phyloP scores from a whole-genome alignment of 768 basidiomycete genomes.

The Kockovaella imperatae region DNA sequence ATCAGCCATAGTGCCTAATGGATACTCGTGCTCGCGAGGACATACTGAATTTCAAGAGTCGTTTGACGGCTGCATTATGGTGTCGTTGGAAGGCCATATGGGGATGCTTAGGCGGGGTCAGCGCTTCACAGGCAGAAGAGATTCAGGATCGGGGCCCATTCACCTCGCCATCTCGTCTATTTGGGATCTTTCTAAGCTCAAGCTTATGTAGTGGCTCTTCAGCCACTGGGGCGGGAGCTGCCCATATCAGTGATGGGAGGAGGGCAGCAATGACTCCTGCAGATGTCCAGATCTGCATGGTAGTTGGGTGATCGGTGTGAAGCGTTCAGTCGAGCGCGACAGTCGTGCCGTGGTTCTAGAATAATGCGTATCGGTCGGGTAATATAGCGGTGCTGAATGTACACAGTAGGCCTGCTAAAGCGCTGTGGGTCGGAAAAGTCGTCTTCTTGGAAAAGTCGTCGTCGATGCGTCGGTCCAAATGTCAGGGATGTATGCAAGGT shows the following conservation, averaged over 20 bases:
- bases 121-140: not conserved
- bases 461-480: too few species aligned
- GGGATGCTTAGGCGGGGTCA: not conserved
- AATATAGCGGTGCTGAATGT: too few species aligned
- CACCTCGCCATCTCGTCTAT: not conserved
- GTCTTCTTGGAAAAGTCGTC: too few species aligned
- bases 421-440: too few species aligned
- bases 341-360: too few species aligned
- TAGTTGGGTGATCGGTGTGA: not conserved
- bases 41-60: constrained; percentile 8
- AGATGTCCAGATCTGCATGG: not conserved
- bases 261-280: not conserved
- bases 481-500: too few species aligned
- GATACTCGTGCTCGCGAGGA: not conserved
- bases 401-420: too few species aligned
- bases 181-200: constrained; percentile 3
- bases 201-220: constrained; percentile 5
- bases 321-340: too few species aligned
- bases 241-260: not conserved
- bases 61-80: constrained; percentile 11
- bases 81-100: constrained; percentile 12
- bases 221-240: not conserved
- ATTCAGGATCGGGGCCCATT: not conserved
- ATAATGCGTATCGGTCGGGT: too few species aligned
- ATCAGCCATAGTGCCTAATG: too few species aligned